Conservation (phyloP, 2,329 filamentous ascomycete species). For the Seiridium cupressi region DNA sequence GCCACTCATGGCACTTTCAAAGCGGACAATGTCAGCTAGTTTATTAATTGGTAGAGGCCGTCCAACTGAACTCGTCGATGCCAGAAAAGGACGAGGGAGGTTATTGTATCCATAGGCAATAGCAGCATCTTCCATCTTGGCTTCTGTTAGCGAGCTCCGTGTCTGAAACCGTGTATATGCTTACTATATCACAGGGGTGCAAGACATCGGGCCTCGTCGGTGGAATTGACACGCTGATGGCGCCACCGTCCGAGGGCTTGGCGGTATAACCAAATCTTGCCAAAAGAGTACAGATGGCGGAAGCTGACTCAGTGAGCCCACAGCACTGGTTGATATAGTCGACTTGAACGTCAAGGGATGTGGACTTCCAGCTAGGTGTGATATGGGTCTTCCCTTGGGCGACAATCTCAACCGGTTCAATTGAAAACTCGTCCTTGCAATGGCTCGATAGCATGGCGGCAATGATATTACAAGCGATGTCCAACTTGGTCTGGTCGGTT, state of each 20-base stretch:
- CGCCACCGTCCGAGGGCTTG: conserved; percentile 67
- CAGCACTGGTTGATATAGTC: conserved; percentile 94
- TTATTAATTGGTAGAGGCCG: conserved; percentile 91
- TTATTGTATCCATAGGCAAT: conserved; percentile 98
- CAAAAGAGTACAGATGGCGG: conserved; percentile 75
- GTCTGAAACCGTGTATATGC: too few species aligned
- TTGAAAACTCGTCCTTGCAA: conserved; percentile 81
- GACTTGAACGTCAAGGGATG: conserved; percentile 77
- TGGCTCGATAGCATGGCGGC: conserved; percentile 97
- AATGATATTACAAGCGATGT: conserved; percentile 93
- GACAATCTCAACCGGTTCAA: conserved; percentile 90
- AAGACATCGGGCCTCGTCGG: conserved; percentile 50
- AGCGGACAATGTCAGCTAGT: conserved; percentile 84
- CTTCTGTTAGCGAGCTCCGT: not conserved
- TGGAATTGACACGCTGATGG: conserved; percentile 80
- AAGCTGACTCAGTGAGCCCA: conserved; percentile 72
- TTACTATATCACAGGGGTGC: too few species aligned
- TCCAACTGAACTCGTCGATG: conserved; percentile 84
- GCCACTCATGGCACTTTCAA: conserved; percentile 88
- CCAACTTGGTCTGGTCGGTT: conserved; percentile 92
- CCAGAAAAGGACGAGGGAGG: conserved; percentile 68
- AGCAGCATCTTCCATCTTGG: conserved; percentile 94
- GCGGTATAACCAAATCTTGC: conserved; percentile 88
- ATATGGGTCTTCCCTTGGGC: conserved; percentile 26
- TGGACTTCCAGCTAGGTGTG: conserved; percentile 76